Base-by-base conservation (phyloP, 2,329 filamentous ascomycete genomes). In the Sporothrix schenckii region DNA sequence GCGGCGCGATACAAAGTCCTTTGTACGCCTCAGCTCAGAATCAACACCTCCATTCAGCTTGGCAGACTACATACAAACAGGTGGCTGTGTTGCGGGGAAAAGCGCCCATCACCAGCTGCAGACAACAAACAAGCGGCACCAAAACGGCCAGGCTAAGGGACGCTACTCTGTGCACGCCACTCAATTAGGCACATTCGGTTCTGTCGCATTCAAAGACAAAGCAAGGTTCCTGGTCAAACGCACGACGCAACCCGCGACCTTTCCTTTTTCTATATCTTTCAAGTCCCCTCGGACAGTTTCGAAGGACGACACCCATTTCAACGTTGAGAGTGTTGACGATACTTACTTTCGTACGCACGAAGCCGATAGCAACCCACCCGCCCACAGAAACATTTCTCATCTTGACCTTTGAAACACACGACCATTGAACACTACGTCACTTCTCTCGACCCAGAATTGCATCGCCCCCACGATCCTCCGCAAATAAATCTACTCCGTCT, bases 181-280 rank as follows among this genome's bases (percentile, higher is more conserved):
- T n/a, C 24, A 2, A 60, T 24, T 47, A 68, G 66, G 66, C 66
- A 52, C 52, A 68, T 68, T 68, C 49, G 61, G 13, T 13, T n/a
- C 60, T 30, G 60, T 52, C 52, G 30, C 47, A 27, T 67, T 50
- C 9, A 67, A 4, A 56, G 52, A 68, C 41, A 13, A 13, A 16
- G 47, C 50, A 16, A 58, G 39, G 39, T 47, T 63, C 58, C 58
- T 61, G 34, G 58, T 21, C 47, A 65, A 50, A 65, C 44, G 44
- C 39, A 60, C 16, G 27, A 68, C 24, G 53, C 44, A 60, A 41
- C 44, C 34, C n/a, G 41, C 34, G 24, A 11, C 30, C 58, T 58
- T 52, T 34, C 24, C 41, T 68, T 14, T 44, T 56, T 58, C 47
- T 58, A 54, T 41, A 56, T 68, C 14, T 52, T 56, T 4, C n/a